These are phyloP conservation scores for Solanum bukasovii DNA, from an alignment of 257 asterid genomes.

Conservation along the genomic window DNA sequence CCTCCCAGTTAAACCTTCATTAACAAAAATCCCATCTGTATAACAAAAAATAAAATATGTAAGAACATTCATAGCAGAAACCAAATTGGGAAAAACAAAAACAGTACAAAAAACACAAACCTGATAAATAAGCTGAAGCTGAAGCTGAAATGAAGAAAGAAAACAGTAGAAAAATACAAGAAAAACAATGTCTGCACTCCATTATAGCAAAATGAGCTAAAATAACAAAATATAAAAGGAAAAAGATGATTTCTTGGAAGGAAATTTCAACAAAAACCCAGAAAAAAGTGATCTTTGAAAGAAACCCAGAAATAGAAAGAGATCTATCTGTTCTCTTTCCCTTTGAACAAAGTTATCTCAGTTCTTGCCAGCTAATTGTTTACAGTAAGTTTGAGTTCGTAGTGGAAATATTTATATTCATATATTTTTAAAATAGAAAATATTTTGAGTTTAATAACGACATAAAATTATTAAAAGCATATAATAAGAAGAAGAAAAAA, in stretches of 20 bases:
- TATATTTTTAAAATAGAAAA: not conserved
- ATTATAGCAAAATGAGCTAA: constrained; percentile 2
- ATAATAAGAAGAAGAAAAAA: not conserved
- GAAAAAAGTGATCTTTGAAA: not conserved
- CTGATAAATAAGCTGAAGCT: constrained; percentile 46
- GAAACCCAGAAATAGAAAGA: not conserved
- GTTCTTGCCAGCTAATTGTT: not conserved
- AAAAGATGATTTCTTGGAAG: not conserved
- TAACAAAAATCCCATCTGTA: constrained; percentile 46
- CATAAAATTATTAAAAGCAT: not conserved
- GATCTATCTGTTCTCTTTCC: not conserved
- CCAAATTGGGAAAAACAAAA: not conserved
- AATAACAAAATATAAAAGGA: not conserved
- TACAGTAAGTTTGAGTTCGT: not conserved
- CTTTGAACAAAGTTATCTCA: not conserved
- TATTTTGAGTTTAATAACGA: not conserved
- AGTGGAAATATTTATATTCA: not conserved
- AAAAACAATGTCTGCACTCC: constrained; percentile 16
- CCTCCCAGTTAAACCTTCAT: constrained; percentile 38
- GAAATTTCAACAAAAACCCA: not conserved
- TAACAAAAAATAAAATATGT: not conserved
- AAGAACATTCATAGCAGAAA: not conserved
- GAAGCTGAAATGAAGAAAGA: constrained; percentile 28
- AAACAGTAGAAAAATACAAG: constrained; percentile 17
- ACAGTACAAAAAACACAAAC: constrained; percentile 6